Evolutionary conservation across 2,329 filamentous ascomycete species (phyloP).

Genomic region (Scorias spongiosa): DNA sequence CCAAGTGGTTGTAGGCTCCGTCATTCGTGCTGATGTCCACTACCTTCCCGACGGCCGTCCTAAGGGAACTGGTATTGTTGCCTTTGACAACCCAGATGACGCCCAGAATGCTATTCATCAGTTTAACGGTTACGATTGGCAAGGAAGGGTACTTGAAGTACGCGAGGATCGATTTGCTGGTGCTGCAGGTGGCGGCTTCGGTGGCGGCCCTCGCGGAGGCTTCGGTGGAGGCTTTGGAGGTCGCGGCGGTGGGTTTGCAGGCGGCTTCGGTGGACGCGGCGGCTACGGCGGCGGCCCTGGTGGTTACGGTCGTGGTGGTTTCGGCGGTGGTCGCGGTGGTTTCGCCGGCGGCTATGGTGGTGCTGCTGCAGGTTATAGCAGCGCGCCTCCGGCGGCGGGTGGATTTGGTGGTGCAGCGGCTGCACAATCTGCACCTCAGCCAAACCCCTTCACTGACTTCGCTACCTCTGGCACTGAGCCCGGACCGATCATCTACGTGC

Average conservation of each 20-base stretch:
- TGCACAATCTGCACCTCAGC: conserved; percentile 37
- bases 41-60: conserved; percentile 79
- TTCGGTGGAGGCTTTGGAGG: conserved; percentile 41
- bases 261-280: conserved; percentile 25
- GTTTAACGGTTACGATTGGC: conserved; percentile 98
- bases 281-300: conserved; percentile 27
- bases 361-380: conserved; percentile 3
- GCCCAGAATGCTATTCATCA: conserved; percentile 91
- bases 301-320: neutral
- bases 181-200: conserved; percentile 26
- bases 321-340: conserved; percentile 25
- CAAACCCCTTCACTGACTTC: conserved; percentile 89
- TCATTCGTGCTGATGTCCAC: conserved; percentile 92
- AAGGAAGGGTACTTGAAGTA: conserved; percentile 82
- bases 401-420: conserved; percentile 32
- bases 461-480: conserved; percentile 76
- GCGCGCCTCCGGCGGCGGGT: conserved; percentile 13
- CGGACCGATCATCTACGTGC: conserved; percentile 78
- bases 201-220: conserved; percentile 29
- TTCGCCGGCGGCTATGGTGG: conserved; percentile 25
- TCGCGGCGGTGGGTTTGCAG: conserved; percentile 36
- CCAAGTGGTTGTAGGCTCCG: conserved; percentile 42
- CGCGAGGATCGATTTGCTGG: conserved; percentile 89
- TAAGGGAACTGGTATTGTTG: conserved; percentile 93
- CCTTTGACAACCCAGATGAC: conserved; percentile 88